A percentile compares a stretch with the other conserved stretches of the same genome.
Conservation (phyloP, 176 grass and related monocot genomes). For the Themeda triandra region DNA sequence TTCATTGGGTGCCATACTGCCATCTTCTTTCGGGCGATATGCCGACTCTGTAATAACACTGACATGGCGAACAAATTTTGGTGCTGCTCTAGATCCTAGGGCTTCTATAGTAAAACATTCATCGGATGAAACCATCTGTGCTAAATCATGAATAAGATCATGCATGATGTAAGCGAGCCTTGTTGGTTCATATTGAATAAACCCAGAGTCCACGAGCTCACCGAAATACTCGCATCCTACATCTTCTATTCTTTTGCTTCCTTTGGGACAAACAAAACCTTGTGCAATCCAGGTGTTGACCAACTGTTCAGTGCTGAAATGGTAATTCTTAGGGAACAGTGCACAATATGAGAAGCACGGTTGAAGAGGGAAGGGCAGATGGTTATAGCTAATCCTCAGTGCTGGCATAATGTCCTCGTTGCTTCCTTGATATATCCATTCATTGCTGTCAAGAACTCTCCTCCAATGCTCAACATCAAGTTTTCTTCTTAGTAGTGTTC, state of each 20-base stretch:
- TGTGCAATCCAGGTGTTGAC: conserved; percentile 31
- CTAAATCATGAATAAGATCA: conserved; percentile 17
- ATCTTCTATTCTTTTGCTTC: conserved; percentile 17
- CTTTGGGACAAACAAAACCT: neutral
- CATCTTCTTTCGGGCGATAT: conserved; percentile 14
- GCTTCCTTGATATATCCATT: conserved; percentile 2
- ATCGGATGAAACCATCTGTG: conserved; percentile 17
- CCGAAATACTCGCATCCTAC: neutral
- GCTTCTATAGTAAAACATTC: conserved; percentile 17
- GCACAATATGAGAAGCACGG: conserved; percentile 22
- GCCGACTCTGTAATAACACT: neutral
- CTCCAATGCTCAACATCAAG: conserved; percentile 18
- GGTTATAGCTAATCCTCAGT: conserved; percentile 20
- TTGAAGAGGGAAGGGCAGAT: conserved; percentile 2
- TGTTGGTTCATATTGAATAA: conserved; percentile 14
- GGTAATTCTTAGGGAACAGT: conserved; percentile 8
- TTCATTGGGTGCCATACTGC: conserved; percentile 5
- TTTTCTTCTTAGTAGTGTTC: conserved; percentile 15
- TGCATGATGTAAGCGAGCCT: conserved; percentile 7
- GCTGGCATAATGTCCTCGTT: neutral
- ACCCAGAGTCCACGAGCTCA: conserved; percentile 6
- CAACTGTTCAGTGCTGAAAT: neutral
- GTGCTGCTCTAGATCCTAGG: neutral
- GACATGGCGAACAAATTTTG: conserved; percentile 5
- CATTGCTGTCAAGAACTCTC: conserved; percentile 15